Evolutionary conservation across 192 early-diverging fungal genomes (phyloP), one percentile per base, ranked within the genome.

Genomic region (Lunasporangiospora selenospora): DNA sequence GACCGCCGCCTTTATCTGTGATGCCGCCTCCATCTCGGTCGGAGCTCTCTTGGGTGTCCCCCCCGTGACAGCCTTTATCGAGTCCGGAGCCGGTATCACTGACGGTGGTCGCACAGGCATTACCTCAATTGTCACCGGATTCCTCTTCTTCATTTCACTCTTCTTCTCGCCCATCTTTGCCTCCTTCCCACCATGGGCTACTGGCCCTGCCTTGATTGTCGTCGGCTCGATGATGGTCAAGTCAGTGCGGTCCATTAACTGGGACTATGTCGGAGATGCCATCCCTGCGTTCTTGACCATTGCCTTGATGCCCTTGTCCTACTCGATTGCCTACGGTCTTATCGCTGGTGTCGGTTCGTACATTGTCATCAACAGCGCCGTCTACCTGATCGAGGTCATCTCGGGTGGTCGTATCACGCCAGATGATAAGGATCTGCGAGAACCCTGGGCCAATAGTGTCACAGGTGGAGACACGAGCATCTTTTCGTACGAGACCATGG

Each of bases 131-230:
- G 70, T 82, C 4, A 81, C 83, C 11, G 80, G 81, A 0, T 62
- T 93, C 53, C 77, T 83, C 62, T 93, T 94, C 79, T 89, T 93
- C 51, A 69, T 93, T 27, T 80, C 83, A 12, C 65, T 94, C 26
- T 92, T 94, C 79, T 91, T 93, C 61, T 84, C 90, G 0, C 93
- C 93, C 11, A 91, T 94, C 55, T 92, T 92, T 69, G 93, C 91
- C 7, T 84, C 85, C 18, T 89, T 93, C 77, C 93, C 92, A 40
- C 89, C 91, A 5, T 93, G 92, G 90, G 87, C 93, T 27, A 92
- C 93, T 4, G 91, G 92, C 7, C 92, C 91, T 1, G 93, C 89
- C 0, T 76, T 94, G 43, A 85, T 94, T 51, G 57, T 88, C 6
- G 86, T 94, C 16, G 93, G 93, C 29, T 86, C 83, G 18, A 84